A percentile compares a stretch with the other conserved stretches of the same genome.
Evolutionary conservation across 225 moss, liverwort and hornwort species (phyloP).

Genomic region (Bryoerythrophyllum caledonicum): DNA sequence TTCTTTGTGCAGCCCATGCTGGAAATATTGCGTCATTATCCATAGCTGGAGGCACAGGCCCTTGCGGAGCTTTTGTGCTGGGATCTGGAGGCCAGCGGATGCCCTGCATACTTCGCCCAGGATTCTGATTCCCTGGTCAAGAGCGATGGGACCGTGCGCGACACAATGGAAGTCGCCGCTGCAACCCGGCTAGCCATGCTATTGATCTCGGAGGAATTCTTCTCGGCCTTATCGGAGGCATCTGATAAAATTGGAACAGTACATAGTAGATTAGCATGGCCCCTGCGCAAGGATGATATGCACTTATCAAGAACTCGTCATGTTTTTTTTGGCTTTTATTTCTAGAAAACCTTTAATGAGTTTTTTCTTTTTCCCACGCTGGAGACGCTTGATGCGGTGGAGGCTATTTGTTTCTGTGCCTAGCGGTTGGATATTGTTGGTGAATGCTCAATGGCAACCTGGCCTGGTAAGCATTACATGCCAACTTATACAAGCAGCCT

Average conservation of each 20-base stretch:
- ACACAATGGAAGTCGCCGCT: neutral
- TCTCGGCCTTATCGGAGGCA: constrained; percentile 44
- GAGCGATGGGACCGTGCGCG: neutral
- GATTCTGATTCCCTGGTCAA: neutral
- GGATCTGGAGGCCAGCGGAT: neutral
- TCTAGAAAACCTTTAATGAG: no score
- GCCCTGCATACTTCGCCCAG: neutral
- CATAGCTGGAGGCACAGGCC: neutral
- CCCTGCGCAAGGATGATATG: constrained; percentile 84
- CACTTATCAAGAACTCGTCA: neutral
- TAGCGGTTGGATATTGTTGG: constrained; percentile 65
- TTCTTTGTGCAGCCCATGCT: neutral
- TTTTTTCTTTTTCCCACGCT: constrained; percentile 76
- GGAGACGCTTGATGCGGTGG: constrained; percentile 51
- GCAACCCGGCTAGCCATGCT: neutral
- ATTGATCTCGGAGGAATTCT: neutral
- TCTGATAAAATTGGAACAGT: constrained; percentile 88
- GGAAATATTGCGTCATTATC: neutral
- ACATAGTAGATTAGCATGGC: constrained; percentile 94
- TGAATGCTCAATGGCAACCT: constrained; percentile 89
- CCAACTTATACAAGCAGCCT: no score
- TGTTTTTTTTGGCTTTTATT: neutral
- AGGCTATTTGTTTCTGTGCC: constrained; percentile 24
- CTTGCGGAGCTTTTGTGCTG: neutral
- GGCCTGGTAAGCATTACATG: constrained; percentile 50